These are phyloP conservation scores for Bondarzewia mesenterica DNA, from an alignment of 1,284 basidiomycete species.

Conservation along the genomic window DNA sequence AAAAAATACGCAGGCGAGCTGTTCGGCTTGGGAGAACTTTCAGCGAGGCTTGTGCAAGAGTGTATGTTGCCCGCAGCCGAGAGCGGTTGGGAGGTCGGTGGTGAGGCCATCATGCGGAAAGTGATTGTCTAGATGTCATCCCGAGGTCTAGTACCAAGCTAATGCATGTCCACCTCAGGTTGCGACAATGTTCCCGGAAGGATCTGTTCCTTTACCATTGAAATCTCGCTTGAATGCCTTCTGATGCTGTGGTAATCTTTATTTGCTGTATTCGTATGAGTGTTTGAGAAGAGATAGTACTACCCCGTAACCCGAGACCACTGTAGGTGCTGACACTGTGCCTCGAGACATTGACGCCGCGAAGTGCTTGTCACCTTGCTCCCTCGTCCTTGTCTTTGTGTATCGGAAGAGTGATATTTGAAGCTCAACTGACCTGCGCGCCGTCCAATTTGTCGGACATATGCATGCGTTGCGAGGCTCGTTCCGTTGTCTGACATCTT, in stretches of 20 bases:
- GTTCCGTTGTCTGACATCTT: conserved; percentile 22
- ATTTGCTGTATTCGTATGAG: conserved; percentile 4
- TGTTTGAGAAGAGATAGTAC: too few species aligned
- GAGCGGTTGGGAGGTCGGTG: conserved; percentile 85
- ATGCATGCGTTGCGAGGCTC: conserved; percentile 16
- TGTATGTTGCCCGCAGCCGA: conserved; percentile 64
- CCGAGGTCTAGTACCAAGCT: not conserved
- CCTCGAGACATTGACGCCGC: conserved; percentile 11
- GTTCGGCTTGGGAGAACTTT: conserved; percentile 48
- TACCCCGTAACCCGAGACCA: not conserved
- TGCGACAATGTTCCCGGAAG: conserved; percentile 34
- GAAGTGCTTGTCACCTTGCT: conserved; percentile 2
- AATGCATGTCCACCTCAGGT: conserved; percentile 26
- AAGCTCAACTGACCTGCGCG: conserved; percentile 19
- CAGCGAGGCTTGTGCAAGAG: conserved; percentile 49
- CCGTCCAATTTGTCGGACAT: not conserved
- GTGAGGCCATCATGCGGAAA: conserved; percentile 59
- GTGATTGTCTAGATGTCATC: conserved; percentile 53
- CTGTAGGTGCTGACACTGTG: not conserved
- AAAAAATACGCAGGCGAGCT: conserved; percentile 63
- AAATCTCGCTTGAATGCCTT: conserved; percentile 11
- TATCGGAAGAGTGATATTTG: conserved; percentile 16
- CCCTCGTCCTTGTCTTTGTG: too few species aligned
- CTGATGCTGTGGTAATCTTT: not conserved
- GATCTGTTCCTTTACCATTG: conserved; percentile 23